A percentile compares a stretch with the other conserved stretches of the same genome.
Evolutionary conservation across 805 yeast genomes (phyloP).

Genomic region (Priceomyces medius): DNA sequence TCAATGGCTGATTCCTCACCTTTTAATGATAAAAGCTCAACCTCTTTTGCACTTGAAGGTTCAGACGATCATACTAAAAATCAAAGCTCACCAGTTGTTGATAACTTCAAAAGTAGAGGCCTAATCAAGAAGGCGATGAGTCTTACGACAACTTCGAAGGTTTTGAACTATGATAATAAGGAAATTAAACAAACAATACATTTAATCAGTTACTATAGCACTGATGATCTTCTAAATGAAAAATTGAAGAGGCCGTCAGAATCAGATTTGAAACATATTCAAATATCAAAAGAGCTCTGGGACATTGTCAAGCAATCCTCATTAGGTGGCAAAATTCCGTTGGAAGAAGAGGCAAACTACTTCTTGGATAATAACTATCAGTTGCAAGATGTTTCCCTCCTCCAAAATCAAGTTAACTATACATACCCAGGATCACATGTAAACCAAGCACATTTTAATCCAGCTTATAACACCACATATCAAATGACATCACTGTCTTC

Average conservation of each 20-base stretch:
- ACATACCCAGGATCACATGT: background rate
- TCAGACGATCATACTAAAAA: background rate
- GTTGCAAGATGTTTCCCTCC: conserved; percentile 37
- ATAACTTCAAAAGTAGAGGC: conserved; percentile 68
- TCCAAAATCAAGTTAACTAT: conserved; percentile 13
- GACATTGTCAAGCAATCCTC: conserved; percentile 57
- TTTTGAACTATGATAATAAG: conserved; percentile 23
- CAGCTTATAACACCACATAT: background rate
- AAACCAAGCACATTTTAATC: background rate
- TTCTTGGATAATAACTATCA: conserved; percentile 46
- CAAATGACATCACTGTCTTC: background rate
- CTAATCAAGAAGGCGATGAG: conserved; percentile 81
- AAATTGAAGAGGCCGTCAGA: conserved; percentile 58
- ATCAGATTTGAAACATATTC: conserved; percentile 49
- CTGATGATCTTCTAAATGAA: conserved; percentile 67
- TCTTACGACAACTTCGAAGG: conserved; percentile 45
- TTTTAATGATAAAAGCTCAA: conserved; percentile 1
- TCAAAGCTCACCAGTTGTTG: conserved; percentile 31
- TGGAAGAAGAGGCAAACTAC: conserved; percentile 52
- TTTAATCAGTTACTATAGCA: conserved; percentile 73
- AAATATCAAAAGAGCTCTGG: conserved; percentile 49
- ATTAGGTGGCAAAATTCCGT: conserved; percentile 54
- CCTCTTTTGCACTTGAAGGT: background rate
- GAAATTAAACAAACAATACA: conserved; percentile 55
- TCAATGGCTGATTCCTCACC: conserved; percentile 2